Conservation (phyloP, 73 alveolate genomes). For the Paramecium bursaria region DNA sequence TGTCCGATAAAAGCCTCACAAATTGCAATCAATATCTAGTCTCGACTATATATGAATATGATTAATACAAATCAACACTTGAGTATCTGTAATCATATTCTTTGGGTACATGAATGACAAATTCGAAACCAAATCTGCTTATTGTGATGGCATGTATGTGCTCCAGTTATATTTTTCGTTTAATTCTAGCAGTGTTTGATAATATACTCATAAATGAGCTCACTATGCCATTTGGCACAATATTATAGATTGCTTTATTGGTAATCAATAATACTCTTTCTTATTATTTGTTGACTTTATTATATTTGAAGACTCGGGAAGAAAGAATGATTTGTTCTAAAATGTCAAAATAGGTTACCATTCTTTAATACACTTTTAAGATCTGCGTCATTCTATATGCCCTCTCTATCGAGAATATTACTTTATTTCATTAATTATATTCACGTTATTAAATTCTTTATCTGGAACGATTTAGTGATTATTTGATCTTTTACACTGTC, state of each 20-base stretch:
- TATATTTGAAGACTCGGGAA: neutral
- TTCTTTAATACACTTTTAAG: too few species aligned
- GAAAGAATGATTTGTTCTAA: neutral
- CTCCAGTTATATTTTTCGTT: too few species aligned
- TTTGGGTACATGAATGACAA: constrained; percentile 52
- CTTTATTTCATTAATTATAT: too few species aligned
- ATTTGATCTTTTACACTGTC: constrained; percentile 22
- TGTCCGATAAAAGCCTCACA: neutral
- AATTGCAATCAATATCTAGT: neutral
- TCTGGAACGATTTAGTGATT: neutral
- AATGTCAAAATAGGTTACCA: too few species aligned
- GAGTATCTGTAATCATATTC: constrained; percentile 45
- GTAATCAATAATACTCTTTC: neutral
- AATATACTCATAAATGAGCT: neutral
- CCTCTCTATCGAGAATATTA: too few species aligned
- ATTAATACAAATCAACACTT: constrained; percentile 13
- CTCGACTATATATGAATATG: constrained; percentile 1
- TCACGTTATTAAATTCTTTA: neutral
- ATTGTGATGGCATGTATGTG: too few species aligned
- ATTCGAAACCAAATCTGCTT: constrained; percentile 30
- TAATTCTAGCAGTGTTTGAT: neutral
- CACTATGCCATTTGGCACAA: neutral
- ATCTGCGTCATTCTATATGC: too few species aligned
- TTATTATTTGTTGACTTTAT: neutral
- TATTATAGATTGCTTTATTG: neutral